phyloP scores from a whole-genome alignment of 1,284 basidiomycete genomes.

The Taiwanofungus camphoratus region DNA sequence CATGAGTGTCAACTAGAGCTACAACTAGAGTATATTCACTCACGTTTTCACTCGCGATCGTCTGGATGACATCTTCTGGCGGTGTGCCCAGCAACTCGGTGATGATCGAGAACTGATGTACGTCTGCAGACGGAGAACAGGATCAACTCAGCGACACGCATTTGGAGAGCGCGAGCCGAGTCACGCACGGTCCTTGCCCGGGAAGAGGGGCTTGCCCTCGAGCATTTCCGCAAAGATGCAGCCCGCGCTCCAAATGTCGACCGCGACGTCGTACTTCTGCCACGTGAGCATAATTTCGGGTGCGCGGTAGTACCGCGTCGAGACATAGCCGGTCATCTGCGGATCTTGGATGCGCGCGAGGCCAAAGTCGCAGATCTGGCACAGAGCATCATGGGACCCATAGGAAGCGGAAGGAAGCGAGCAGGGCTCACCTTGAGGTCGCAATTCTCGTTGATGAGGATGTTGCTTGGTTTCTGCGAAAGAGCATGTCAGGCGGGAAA shows the following conservation, averaged over 20 bases:
- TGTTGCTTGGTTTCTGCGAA: constrained; percentile 95
- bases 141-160: background rate
- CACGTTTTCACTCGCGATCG: constrained; percentile 97
- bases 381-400: background rate
- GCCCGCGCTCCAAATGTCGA: constrained; percentile 98
- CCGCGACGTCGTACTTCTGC: constrained; percentile 99
- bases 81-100: constrained; percentile 97
- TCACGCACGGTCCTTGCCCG: constrained; percentile 90
- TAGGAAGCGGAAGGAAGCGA: constrained; percentile 9
- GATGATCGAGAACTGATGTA: constrained; percentile 99
- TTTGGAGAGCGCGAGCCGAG: constrained; percentile 2
- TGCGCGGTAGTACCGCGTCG: constrained; percentile 97
- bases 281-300: constrained; percentile 99
- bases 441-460: constrained; percentile 99
- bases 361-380: constrained; percentile 96
- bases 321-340: constrained; percentile 99
- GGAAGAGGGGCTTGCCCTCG: constrained; percentile 98
- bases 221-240: constrained; percentile 99
- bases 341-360: constrained; percentile 95
- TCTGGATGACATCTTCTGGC: constrained; percentile 98
- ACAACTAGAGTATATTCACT: constrained; percentile 22
- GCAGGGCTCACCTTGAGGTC: constrained; percentile 73
- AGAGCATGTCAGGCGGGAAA: background rate
- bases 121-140: constrained; percentile 52
- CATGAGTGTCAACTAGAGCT: background rate